Conservation (phyloP, 2,329 filamentous ascomycete species). For the Hypoxylon sp. region DNA sequence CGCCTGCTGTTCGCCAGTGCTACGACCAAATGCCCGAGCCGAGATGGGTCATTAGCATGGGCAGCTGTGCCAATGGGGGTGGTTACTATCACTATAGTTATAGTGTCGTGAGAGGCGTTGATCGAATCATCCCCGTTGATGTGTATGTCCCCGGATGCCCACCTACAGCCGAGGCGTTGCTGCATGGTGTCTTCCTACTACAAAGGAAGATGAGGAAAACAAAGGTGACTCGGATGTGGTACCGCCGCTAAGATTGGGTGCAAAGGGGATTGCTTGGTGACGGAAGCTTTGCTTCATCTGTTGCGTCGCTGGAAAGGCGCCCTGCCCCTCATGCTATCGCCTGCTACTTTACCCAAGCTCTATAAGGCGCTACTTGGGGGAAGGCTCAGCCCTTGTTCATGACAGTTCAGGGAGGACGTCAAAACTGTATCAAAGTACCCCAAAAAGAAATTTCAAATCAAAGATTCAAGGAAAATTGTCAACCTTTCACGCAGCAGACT, state of each 20-base stretch:
- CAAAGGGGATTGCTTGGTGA: too few relatives aligned
- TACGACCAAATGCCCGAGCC: conserved; percentile 97
- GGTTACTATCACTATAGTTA: conserved; percentile 91
- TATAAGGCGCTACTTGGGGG: too few relatives aligned
- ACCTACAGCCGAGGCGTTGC: conserved; percentile 67
- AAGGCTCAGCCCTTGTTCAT: too few relatives aligned
- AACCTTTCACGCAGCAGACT: too few relatives aligned
- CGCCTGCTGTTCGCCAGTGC: conserved; percentile 84
- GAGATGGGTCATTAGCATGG: conserved; percentile 85
- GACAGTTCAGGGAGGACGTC: too few relatives aligned
- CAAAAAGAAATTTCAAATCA: too few relatives aligned
- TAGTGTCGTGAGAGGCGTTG: conserved; percentile 76
- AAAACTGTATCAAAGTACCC: too few relatives aligned
- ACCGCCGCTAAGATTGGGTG: conserved; percentile 44
- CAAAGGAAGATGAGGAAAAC: conserved; percentile 77
- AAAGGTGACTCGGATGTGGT: conserved; percentile 65
- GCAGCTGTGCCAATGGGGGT: conserved; percentile 82
- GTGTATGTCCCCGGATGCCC: conserved; percentile 81
- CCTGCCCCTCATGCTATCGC: too few relatives aligned
- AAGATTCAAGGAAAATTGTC: too few relatives aligned
- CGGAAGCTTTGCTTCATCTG: too few relatives aligned
- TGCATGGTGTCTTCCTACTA: conserved; percentile 76
- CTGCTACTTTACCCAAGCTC: too few relatives aligned
- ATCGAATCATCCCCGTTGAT: conserved; percentile 80
- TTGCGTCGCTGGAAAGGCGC: too few relatives aligned